Conservation (phyloP, 2,329 filamentous ascomycete species). For the Magnaporthiopsis rhizophila region DNA sequence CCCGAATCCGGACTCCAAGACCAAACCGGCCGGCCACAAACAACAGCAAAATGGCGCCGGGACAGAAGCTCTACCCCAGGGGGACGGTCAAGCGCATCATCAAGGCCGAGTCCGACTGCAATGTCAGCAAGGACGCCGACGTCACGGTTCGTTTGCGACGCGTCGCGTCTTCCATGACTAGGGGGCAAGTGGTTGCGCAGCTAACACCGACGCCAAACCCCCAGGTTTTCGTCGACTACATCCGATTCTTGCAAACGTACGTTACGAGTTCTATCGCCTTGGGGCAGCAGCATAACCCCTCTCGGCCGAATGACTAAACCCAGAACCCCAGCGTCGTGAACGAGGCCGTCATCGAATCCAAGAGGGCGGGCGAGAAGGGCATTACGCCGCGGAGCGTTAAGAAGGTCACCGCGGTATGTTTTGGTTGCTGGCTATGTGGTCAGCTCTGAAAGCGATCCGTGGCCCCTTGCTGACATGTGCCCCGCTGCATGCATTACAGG, state of each 20-base stretch:
- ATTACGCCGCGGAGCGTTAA: slow-evolving; percentile 69
- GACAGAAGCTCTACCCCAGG: slow-evolving; percentile 74
- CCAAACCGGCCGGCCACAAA: background rate
- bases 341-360: slow-evolving; percentile 69
- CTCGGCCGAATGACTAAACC: background rate
- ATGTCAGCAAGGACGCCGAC: slow-evolving; percentile 77
- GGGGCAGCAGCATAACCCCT: no score
- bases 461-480: background rate
- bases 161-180: slow-evolving; percentile 9
- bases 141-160: slow-evolving; percentile 54
- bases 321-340: slow-evolving; percentile 56
- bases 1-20: background rate
- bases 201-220: background rate
- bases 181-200: background rate
- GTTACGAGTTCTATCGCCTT: slow-evolving; percentile 17
- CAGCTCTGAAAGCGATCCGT: background rate
- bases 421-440: slow-evolving; percentile 6
- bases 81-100: slow-evolving; percentile 81
- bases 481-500: slow-evolving; percentile 31
- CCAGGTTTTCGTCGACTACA: slow-evolving; percentile 78
- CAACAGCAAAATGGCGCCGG: slow-evolving; percentile 41
- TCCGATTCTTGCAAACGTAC: slow-evolving; percentile 69
- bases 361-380: slow-evolving; percentile 62
- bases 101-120: slow-evolving; percentile 78
- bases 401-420: slow-evolving; percentile 65